Evolutionary conservation across 2,329 filamentous ascomycete species (phyloP), one percentile per base, ranked within the genome.

Genomic region (Alternaria triticimaculans): DNA sequence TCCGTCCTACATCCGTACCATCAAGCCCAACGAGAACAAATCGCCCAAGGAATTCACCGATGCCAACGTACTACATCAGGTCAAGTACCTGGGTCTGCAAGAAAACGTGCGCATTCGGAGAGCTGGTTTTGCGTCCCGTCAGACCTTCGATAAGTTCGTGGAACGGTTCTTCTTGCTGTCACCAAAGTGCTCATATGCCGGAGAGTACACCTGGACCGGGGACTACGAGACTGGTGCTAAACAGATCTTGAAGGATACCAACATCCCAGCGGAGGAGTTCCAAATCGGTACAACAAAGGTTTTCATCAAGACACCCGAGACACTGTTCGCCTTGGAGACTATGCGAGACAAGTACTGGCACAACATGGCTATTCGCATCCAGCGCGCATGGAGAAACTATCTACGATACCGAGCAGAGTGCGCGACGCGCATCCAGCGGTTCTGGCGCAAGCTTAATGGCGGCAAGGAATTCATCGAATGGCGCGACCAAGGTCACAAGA

Each of bases 1-100:
- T 72, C 96, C 96, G 2, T 97, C 94, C 3, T 99, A 99, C 77
- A 99, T 99, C 73, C 93, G 96, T 78, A 99, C 96, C 1, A 98
- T 99, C 84, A 99, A 99, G 82, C 96, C 96, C 2, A 99, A 99
- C 83, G 96, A 99, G 82, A 98, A 97, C 84, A 99, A 98, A 81
- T 97, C 94, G 3, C 91, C 94, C 0, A 90, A 89, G 11, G 96
- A 99, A 78, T 99, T 97, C 81, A 97, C 97, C 72, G 87, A 88
- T 20, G 89, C 90, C 28, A 98, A 98, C 72, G 96, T 99, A 20
- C 86, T 98, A 74, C 96, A 99, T 85, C 96, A 99, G 80, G 93
- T 98, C 86, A 98, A 99, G 79, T 99, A 99, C 75, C 90, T 99
- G 14, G 96, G 96, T 88, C 85, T 99, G n/a, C 95, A 98, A 80